phyloP scores from a whole-genome alignment of 164 flowering plant species.

The Warburgia ugandensis region DNA sequence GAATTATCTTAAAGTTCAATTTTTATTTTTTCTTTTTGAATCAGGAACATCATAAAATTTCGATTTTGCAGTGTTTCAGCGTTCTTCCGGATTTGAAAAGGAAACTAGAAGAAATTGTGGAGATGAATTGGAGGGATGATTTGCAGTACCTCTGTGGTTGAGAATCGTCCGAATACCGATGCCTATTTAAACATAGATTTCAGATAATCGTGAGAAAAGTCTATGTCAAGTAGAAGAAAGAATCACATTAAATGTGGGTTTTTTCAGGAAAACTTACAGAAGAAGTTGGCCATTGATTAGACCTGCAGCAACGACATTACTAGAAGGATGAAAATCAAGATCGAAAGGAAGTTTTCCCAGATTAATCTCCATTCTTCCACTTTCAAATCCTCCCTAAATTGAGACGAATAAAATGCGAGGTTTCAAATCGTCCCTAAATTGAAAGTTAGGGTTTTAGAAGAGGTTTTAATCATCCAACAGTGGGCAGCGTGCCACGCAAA shows the following conservation, averaged over 20 bases:
- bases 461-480: no score
- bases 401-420: no score
- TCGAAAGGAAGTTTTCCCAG: slow-evolving; percentile 61
- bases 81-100: neutral
- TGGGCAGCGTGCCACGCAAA: no score
- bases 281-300: slow-evolving; percentile 70
- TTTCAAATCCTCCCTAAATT: no score
- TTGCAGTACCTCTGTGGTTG: slow-evolving; percentile 44
- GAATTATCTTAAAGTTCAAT: neutral
- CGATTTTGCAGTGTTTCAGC: neutral
- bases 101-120: neutral
- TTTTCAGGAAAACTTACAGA: slow-evolving; percentile 32
- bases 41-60: neutral
- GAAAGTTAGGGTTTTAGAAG: no score
- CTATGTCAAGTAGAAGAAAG: neutral
- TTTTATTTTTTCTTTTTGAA: no score
- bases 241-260: neutral
- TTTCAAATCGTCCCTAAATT: no score
- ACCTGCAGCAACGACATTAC: slow-evolving; percentile 48
- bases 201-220: neutral
- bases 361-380: slow-evolving; percentile 48
- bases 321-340: slow-evolving; percentile 81
- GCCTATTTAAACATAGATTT: slow-evolving; percentile 26
- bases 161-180: slow-evolving; percentile 46
- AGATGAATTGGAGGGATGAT: neutral